These are phyloP conservation scores for Fusarium xyrophilum DNA, from an alignment of 2,329 filamentous ascomycete species.

Conservation along the genomic window DNA sequence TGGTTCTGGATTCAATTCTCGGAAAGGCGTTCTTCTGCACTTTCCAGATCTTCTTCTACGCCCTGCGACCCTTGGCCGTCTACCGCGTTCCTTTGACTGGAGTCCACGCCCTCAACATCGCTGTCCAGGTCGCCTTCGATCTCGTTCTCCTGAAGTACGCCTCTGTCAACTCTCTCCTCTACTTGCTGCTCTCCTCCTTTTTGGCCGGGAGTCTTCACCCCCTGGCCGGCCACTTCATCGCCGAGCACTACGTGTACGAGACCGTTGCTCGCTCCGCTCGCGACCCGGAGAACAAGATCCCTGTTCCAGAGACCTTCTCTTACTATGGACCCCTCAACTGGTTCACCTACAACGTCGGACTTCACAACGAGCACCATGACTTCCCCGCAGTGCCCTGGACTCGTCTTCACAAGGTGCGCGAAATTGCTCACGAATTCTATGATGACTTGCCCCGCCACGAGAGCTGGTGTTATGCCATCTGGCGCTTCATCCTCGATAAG, in stretches of 20 bases:
- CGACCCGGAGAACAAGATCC: constrained; percentile 65
- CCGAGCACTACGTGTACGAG: constrained; percentile 90
- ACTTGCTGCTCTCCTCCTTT: constrained; percentile 89
- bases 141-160: constrained; percentile 66
- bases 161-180: constrained; percentile 72
- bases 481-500: constrained; percentile 92
- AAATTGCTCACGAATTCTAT: constrained; percentile 91
- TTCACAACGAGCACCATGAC: constrained; percentile 99
- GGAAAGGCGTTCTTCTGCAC: constrained; percentile 99
- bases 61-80: constrained; percentile 91
- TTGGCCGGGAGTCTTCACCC: constrained; percentile 93
- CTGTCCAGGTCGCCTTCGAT: constrained; percentile 80
- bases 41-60: constrained; percentile 99
- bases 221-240: constrained; percentile 96
- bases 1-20: constrained; percentile 91
- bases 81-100: constrained; percentile 87
- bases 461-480: constrained; percentile 93
- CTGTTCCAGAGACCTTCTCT: constrained; percentile 91
- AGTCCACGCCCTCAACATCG: constrained; percentile 83
- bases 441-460: constrained; percentile 82
- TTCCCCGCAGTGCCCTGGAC: constrained; percentile 98
- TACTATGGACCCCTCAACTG: constrained; percentile 95
- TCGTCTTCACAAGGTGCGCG: constrained; percentile 75
- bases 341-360: constrained; percentile 94
- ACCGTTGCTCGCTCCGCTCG: constrained; percentile 62